Base-by-base conservation (phyloP, 257 asterid species). In the Penstemon barbatus region DNA sequence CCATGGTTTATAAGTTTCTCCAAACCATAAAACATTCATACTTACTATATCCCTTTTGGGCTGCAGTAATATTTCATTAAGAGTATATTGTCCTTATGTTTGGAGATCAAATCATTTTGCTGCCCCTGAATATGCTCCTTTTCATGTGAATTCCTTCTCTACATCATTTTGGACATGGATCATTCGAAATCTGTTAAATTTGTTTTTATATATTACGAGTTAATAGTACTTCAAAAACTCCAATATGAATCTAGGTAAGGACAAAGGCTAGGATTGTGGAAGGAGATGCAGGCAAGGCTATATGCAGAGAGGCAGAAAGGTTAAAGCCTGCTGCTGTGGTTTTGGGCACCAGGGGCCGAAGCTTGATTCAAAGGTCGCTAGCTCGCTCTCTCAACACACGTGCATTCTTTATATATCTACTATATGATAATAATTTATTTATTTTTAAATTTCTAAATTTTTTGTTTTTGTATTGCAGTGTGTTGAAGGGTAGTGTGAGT, bases 241-340 rank as follows among this genome's bases (percentile, higher is more conserved):
- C 9, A 66, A 12, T 72, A 10, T 63, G 19, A 54, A 65, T 66
- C 75, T 73, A 93, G 99, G 92, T 87, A 49, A 84, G 38, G 75
- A 65, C 96, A 3, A 75, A 68, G 78, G 96, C 97, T 61, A 81
- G 96, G 80, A 90, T 93, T 50, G 96, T 90, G 74, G 96, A 93
- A 85, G 99, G 99, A 74, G 97, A 93, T 68, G 89, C 92, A 5
- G 99, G 96, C 54, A 89, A 89, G 76, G 87, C 80, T 19, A 88
- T 93, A 75, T 90, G 96, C 88, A 87, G 72, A 87, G 97, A 88
- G 75, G 99, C 96, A 41, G 96, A 88, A 77, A 84, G 91, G 84
- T 74, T 88, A 78, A 90, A 76, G 78, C 99, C 97, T 43, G 95
- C 87, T 67, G 97, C 99, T 62, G 87, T 93, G 13, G 91, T 93